These are phyloP conservation scores for Yarrowia phangngaensis DNA, from an alignment of 805 yeast species.

Conservation along the genomic window DNA sequence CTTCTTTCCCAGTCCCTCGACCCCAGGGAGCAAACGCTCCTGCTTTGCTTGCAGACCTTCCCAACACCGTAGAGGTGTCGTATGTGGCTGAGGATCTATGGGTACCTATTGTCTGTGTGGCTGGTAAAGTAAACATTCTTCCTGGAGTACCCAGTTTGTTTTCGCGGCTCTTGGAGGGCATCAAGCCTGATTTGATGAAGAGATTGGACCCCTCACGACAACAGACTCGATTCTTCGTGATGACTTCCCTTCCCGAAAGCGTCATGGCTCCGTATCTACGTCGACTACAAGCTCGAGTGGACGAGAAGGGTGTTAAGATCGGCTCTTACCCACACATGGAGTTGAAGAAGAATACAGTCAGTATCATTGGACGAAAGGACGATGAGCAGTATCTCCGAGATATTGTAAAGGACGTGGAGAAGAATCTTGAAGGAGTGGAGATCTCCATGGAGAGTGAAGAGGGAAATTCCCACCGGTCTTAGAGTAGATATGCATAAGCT, in stretches of 20 bases:
- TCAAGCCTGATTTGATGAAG: constrained; percentile 42
- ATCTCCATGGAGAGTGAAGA: constrained; percentile 57
- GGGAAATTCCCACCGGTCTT: constrained; percentile 5
- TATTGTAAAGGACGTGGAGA: constrained; percentile 48
- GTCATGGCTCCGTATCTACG: constrained; percentile 63
- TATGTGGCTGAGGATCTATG: constrained; percentile 56
- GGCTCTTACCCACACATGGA: constrained; percentile 83
- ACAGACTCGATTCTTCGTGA: constrained; percentile 51
- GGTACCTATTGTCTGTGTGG: constrained; percentile 80
- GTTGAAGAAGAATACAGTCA: constrained; percentile 61
- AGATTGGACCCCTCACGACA: constrained; percentile 42
- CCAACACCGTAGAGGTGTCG: constrained; percentile 32
- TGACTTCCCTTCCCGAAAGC: constrained; percentile 59
- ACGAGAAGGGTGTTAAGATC: constrained; percentile 52
- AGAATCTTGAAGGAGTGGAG: constrained; percentile 53
- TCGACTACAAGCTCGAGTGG: constrained; percentile 47
- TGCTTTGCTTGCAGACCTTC: constrained; percentile 2
- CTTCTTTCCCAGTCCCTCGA: constrained; percentile 54
- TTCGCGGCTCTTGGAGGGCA: constrained; percentile 48
- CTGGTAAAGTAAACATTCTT: constrained; percentile 60
- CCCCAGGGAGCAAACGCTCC: constrained; percentile 36
- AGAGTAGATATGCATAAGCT: neutral
- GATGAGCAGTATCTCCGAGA: constrained; percentile 42
- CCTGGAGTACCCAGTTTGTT: constrained; percentile 85
- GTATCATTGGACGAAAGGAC: constrained; percentile 59